Evolutionary conservation across 1,284 basidiomycete species (phyloP).

Genomic region (Ceratobasidium sp.): DNA sequence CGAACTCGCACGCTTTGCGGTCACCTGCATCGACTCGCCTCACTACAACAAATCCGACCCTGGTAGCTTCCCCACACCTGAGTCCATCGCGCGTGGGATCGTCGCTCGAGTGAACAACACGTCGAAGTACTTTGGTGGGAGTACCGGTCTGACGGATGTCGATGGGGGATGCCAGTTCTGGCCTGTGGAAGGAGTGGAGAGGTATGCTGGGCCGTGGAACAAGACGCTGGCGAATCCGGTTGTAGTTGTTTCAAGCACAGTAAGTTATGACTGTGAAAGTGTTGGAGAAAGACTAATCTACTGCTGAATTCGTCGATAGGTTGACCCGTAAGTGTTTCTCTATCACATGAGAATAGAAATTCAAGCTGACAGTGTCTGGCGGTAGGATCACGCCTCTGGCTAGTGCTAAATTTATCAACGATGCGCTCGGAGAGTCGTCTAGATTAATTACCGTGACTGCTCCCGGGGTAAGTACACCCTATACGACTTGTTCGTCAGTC

Average conservation of each 20-base stretch:
- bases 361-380: conserved; percentile 46
- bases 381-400: conserved; percentile 33
- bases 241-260: conserved; percentile 33
- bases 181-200: conserved; percentile 44
- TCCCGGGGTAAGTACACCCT: conserved; percentile 3
- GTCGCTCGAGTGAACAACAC: conserved; percentile 19
- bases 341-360: too few relatives aligned
- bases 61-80: background rate
- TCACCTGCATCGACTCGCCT: conserved; percentile 10
- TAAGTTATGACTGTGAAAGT: conserved; percentile 6
- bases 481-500: background rate
- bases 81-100: conserved; percentile 52
- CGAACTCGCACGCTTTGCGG: background rate
- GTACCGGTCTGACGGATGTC: conserved; percentile 34
- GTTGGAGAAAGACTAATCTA: background rate
- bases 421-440: background rate
- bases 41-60: conserved; percentile 3
- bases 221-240: conserved; percentile 36
- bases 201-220: conserved; percentile 47
- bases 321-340: conserved; percentile 49
- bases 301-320: conserved; percentile 5
- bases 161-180: conserved; percentile 48
- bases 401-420: conserved; percentile 7
- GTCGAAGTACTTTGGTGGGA: conserved; percentile 35
- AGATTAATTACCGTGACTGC: background rate